Percentiles rank a stretch among this genome's conserved stretches.
Evolutionary conservation across 176 grass and related monocot species (phyloP).

Genomic region (Carex pumila): DNA sequence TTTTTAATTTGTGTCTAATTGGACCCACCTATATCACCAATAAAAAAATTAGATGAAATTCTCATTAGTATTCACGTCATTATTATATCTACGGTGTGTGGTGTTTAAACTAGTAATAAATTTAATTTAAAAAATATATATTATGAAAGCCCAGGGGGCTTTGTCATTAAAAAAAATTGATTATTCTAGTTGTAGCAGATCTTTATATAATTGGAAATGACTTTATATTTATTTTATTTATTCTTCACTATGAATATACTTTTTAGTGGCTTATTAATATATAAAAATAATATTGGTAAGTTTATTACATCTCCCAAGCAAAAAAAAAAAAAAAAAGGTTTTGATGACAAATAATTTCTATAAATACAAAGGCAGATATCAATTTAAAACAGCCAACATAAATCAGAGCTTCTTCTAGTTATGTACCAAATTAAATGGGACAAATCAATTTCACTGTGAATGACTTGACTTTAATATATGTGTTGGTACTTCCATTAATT

Average conservation of each 20-base stretch:
- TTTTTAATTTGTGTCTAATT: neutral
- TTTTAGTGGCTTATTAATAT: neutral
- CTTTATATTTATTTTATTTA: neutral
- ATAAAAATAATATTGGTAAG: neutral
- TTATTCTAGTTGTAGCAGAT: neutral
- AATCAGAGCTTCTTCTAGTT: neutral
- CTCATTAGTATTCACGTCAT: neutral
- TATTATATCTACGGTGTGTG: neutral
- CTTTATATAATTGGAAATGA: neutral
- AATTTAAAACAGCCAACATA: neutral
- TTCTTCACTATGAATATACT: neutral
- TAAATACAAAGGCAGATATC: neutral
- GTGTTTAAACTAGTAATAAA: neutral
- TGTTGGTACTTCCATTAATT: neutral
- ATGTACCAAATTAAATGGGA: neutral
- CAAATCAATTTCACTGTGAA: neutral
- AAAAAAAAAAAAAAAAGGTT: too few relatives aligned
- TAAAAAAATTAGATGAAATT: neutral
- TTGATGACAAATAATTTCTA: neutral
- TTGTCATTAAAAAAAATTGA: too few relatives aligned
- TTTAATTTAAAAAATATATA: neutral
- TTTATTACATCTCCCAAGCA: neutral
- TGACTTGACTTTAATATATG: neutral
- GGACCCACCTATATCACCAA: neutral
- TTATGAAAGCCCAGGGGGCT: too few relatives aligned